Evolutionary conservation across 1,284 basidiomycete species (phyloP), one percentile per base, ranked within the genome.

Genomic region (Puccinia polysora): DNA sequence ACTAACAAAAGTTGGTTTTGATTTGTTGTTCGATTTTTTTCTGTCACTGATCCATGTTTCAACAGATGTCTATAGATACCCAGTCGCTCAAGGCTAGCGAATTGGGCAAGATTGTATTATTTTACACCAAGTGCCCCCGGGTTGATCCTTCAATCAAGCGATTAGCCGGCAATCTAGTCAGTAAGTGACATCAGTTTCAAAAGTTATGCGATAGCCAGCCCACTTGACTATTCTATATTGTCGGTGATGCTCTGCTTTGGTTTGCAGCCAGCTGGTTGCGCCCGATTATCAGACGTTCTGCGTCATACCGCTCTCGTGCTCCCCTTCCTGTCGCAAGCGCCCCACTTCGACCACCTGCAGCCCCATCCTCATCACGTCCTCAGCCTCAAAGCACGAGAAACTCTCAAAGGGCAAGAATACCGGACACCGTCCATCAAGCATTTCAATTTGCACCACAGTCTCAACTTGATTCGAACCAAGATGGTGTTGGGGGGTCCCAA

Each of bases 111-210:
- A 85, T 98, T 75, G 84, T 98, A 20, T 83, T 97, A 20, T 97
- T 98, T 81, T 98, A 98, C 84, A 95, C 91, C 34, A 91, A 94
- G 79, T 89, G 87, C 83, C 90, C 88, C 79, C 88, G 91, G 62
- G 93, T 95, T 55, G 89, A 89, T 7, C 85, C 89, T 0, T 85
- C 87, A 63, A 89, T 98, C 73, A 82, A 83, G 45, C 87, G 91
- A 64, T 86, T 86, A 65, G 95, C 96, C 12, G 86, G 89, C 76
- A 86, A 89, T 56, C 88, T 98, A 59, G 87, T 97, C 59, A 89
- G 88, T 71, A 81, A 83, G 23, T 96, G 91, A 50, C 71, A 15
- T 12, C 15, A 43, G 28, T 60, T n/a, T 12, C 47, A 10, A 50
- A 25, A 25, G 23, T 8, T 53, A 18, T 53, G 8, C 20, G 23